Conservation (phyloP, 2,329 filamentous ascomycete genomes). For the Trichophyton verrucosum region DNA sequence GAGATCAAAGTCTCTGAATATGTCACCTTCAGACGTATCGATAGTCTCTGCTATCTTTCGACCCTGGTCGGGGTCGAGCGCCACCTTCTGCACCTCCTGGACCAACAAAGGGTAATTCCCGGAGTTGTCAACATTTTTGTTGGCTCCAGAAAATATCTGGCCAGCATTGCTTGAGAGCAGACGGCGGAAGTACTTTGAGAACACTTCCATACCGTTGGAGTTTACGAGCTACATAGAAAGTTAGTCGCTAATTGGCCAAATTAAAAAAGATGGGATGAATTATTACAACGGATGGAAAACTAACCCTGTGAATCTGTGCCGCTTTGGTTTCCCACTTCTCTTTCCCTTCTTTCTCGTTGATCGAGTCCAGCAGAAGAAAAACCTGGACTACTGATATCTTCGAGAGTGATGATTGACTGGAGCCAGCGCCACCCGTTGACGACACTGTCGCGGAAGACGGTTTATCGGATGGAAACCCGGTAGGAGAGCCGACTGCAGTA, state of each 20-base stretch:
- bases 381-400: conserved; percentile 95
- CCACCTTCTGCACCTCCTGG: conserved; percentile 75
- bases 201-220: conserved; percentile 99
- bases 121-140: conserved; percentile 58
- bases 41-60: conserved; percentile 87
- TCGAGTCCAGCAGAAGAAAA: conserved; percentile 81
- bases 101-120: conserved; percentile 75
- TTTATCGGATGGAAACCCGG: conserved; percentile 41
- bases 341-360: conserved; percentile 86
- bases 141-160: conserved; percentile 75
- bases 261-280: not conserved
- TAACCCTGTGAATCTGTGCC: conserved; percentile 83
- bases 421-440: conserved; percentile 31
- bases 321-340: conserved; percentile 86
- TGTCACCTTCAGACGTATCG: conserved; percentile 77
- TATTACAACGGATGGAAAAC: conserved; percentile 16
- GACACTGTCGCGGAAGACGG: conserved; percentile 23
- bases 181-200: conserved; percentile 87
- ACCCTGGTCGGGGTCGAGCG: conserved; percentile 67
- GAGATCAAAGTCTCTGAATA: conserved; percentile 94
- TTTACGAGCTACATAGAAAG: conserved; percentile 61
- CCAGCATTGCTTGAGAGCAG: conserved; percentile 81
- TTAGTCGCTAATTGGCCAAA: not conserved
- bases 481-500: conserved; percentile 42
- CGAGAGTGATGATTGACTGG: conserved; percentile 53